Conservation (phyloP, 345 rosid species). For the Gossypium rotundifolium region DNA sequence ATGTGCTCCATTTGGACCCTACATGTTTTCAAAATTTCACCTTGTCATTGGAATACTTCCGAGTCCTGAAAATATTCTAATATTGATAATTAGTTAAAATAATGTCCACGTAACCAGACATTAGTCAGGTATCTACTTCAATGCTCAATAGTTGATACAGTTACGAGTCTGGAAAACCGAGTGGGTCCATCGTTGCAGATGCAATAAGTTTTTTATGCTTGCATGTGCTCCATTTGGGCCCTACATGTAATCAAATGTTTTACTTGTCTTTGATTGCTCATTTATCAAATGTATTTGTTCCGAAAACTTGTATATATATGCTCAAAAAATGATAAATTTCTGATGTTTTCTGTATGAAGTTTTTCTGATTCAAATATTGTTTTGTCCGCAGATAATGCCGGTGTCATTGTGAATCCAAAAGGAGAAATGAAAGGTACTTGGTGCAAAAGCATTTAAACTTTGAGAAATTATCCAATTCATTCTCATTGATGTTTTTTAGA, state of each 20-base stretch:
- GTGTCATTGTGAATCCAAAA: conserved; percentile 86
- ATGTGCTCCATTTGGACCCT: neutral
- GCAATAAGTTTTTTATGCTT: conserved; percentile 26
- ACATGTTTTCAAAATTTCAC: neutral
- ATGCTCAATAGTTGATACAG: conserved; percentile 11
- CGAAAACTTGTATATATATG: no score
- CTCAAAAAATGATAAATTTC: neutral
- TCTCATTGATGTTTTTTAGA: no score
- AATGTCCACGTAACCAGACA: conserved; percentile 29
- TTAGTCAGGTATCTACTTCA: conserved; percentile 55
- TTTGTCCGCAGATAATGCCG: conserved; percentile 73
- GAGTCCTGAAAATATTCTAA: neutral
- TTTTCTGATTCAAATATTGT: neutral
- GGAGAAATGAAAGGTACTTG: conserved; percentile 90
- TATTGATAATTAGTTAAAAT: neutral
- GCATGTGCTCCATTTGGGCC: conserved; percentile 73
- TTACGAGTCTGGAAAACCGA: conserved; percentile 60
- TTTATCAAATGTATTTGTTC: no score
- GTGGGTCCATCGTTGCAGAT: conserved; percentile 58
- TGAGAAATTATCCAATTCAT: no score
- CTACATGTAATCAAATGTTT: conserved; percentile 20
- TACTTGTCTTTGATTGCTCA: neutral
- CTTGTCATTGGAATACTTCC: neutral
- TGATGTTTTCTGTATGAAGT: neutral
- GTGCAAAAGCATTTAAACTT: neutral